Evolutionary conservation across 257 asterid genomes (phyloP).

Genomic region (Primulina tabacum): DNA sequence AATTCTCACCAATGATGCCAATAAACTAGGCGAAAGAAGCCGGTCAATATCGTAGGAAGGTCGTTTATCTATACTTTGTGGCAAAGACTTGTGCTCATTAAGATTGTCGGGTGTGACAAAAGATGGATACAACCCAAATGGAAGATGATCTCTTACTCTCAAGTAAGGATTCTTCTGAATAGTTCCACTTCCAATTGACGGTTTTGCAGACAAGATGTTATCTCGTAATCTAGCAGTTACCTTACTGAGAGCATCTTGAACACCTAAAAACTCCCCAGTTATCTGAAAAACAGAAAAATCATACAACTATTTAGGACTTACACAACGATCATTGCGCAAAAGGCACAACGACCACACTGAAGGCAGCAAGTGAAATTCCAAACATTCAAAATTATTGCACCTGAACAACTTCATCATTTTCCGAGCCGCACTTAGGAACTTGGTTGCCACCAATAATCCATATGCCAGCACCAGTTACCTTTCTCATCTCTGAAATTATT

Average conservation of each 20-base stretch:
- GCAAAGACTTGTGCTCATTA: slow-evolving; percentile 38
- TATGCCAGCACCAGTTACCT: slow-evolving; percentile 57
- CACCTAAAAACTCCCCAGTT: slow-evolving; percentile 60
- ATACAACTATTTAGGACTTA: slow-evolving; percentile 5
- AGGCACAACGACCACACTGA: slow-evolving; percentile 14
- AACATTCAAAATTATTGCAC: slow-evolving; percentile 31
- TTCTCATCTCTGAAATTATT: slow-evolving; percentile 69
- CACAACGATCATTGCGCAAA: neutral
- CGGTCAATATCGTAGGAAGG: slow-evolving; percentile 40
- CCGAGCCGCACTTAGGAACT: slow-evolving; percentile 56
- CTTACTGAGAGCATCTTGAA: slow-evolving; percentile 58
- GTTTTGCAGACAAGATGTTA: slow-evolving; percentile 36
- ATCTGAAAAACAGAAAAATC: slow-evolving; percentile 40
- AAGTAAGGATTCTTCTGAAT: slow-evolving; percentile 37
- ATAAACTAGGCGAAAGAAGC: slow-evolving; percentile 28
- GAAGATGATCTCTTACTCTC: slow-evolving; percentile 38
- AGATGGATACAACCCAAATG: slow-evolving; percentile 39
- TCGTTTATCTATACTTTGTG: slow-evolving; percentile 42
- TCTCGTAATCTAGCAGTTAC: slow-evolving; percentile 64
- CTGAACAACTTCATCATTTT: slow-evolving; percentile 61
- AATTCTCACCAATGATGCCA: slow-evolving; percentile 41
- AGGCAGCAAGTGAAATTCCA: neutral
- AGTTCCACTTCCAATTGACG: slow-evolving; percentile 34
- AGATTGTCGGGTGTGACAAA: slow-evolving; percentile 32
- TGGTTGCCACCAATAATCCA: slow-evolving; percentile 52